A percentile compares a stretch with the other conserved stretches of the same genome.
These are phyloP conservation scores for Penicillium cosmopolitanum DNA, from an alignment of 495 filamentous ascomycete species.

Conservation along the genomic window DNA sequence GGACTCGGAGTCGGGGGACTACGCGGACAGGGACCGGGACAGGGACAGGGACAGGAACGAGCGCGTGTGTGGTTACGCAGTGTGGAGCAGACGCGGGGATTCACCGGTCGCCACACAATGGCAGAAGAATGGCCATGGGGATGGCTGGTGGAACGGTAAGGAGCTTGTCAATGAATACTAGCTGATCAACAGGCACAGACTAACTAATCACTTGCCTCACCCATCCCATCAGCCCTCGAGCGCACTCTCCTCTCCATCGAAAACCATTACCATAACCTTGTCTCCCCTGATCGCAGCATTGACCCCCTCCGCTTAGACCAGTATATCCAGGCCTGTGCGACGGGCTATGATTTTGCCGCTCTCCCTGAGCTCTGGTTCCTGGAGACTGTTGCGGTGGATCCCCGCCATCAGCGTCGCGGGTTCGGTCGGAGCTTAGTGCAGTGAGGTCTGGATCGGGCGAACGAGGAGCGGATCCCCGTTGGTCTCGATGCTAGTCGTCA, in stretches of 20 bases:
- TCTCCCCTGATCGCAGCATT: constrained; percentile 18
- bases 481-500: constrained; percentile 10
- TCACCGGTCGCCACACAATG: no score
- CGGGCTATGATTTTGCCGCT: constrained; percentile 14
- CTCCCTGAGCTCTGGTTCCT: constrained; percentile 22
- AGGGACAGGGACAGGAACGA: not conserved
- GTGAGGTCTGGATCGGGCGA: constrained; percentile 31
- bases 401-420: constrained; percentile 28
- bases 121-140: no score
- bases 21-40: no score
- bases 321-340: not conserved
- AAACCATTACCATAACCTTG: not conserved
- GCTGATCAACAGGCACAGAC: no score
- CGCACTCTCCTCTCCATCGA: constrained; percentile 3
- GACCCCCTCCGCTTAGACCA: constrained; percentile 11
- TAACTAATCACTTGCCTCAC: no score
- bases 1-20: not conserved
- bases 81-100: no score
- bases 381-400: constrained; percentile 27
- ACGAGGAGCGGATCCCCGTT: constrained; percentile 5
- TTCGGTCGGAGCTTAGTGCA: constrained; percentile 30
- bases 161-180: no score
- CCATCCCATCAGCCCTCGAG: not conserved
- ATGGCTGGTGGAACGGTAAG: no score
- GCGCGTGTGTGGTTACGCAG: constrained; percentile 15